Base-by-base conservation (phyloP, 176 grass and related monocot genomes). In the Bromus sterilis region DNA sequence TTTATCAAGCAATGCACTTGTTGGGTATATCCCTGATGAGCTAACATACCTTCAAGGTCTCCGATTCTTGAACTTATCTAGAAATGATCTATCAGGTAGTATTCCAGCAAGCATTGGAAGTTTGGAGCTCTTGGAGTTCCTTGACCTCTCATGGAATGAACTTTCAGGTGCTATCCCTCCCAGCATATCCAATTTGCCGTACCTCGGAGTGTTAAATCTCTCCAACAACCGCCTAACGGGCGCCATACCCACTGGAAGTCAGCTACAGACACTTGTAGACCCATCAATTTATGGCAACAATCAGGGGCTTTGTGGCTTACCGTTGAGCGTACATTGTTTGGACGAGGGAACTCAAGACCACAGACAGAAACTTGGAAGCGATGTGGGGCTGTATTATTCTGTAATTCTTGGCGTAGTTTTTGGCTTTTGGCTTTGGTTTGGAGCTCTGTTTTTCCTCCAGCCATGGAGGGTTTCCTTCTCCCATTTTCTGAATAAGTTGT, bases 211-310 rank as follows among this genome's bases (percentile, higher is more conserved):
- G 2, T 14, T 83, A 39, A 75, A 65, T 65, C 7, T 83, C n/a
- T 83, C 71, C 8, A 64, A 75, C 6, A 75, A 83, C 36, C 32
- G 10, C 46, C 31, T 83, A 61, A 53, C 81, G 2, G 81, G 81
- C 3, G 16, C 74, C 31, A 66, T 83, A 55, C 81, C 81, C 1
- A 75, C 58, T 1, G 81, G 81, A 10, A 46, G 53, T 39, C 71
- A 83, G 49, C 71, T 83, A 0, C 70, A 37, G 35, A 83, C 70
- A 13, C 58, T 83, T 9, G 31, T 14, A 1, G 71, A 83, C 14
- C 58, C 81, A 26, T 83, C 58, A 9, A 83, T 75, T 53, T 83
- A 83, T 24, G 39, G 58, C 31, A 75, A 83, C 42, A 83, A 83
- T 32, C 25, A 21, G 12, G 81, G 71, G 16, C 57, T 83, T 20